These are phyloP conservation scores for Apocynum venetum DNA, from an alignment of 257 asterid species.

Conservation along the genomic window DNA sequence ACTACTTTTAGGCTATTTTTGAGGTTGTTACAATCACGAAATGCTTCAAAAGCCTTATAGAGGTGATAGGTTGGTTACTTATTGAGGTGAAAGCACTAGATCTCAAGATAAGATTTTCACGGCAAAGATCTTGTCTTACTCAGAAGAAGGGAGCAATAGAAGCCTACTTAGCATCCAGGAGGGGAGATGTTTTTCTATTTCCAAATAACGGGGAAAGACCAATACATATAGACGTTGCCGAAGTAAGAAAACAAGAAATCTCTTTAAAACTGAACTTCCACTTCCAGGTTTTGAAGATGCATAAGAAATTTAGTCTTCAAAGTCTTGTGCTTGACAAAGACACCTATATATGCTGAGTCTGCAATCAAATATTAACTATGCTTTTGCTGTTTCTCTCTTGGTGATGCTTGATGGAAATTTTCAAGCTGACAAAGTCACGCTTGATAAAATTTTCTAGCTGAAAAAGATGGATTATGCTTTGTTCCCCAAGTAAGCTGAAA, in stretches of 20 bases:
- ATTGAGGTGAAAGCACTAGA: neutral
- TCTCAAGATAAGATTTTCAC: conserved; percentile 3
- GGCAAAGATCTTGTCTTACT: neutral
- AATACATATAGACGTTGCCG: neutral
- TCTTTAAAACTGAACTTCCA: neutral
- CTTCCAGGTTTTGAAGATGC: neutral
- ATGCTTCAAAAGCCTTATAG: neutral
- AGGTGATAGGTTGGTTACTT: neutral
- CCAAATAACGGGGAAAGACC: conserved; percentile 4
- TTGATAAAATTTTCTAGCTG: neutral
- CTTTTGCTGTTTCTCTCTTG: conserved; percentile 1
- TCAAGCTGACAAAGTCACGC: neutral
- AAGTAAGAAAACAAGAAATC: neutral
- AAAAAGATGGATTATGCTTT: neutral
- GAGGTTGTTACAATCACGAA: neutral
- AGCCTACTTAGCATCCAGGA: neutral
- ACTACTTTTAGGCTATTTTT: neutral
- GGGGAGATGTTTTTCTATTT: neutral
- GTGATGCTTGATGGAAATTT: conserved; percentile 1
- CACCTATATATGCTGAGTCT: neutral
- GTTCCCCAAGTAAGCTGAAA: neutral
- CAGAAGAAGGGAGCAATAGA: neutral
- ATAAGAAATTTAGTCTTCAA: neutral
- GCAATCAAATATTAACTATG: conserved; percentile 3
- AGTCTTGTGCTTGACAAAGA: neutral